Conservation (phyloP, 257 asterid genomes). For the Rhazya stricta region DNA sequence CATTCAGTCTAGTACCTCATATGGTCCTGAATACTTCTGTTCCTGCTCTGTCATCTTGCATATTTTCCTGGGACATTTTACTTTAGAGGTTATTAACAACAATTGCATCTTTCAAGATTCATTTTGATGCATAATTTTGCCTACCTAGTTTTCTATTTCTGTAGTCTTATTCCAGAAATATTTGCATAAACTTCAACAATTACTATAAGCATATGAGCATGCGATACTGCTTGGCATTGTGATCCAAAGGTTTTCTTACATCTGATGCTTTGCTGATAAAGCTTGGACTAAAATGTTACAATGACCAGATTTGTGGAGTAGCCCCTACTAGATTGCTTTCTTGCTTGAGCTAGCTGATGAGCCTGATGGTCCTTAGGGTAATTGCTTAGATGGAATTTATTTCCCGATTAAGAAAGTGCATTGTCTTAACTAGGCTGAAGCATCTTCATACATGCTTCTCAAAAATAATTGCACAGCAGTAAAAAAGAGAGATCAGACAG, state of each 20-base stretch:
- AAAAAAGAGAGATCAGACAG: too few relatives aligned
- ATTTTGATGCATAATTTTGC: neutral
- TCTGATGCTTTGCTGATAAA: neutral
- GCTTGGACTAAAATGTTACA: neutral
- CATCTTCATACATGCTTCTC: neutral
- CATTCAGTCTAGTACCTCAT: neutral
- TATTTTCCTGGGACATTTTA: neutral
- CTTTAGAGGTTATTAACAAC: neutral
- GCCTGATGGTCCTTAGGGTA: neutral
- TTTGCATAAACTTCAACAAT: neutral
- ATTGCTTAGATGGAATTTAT: neutral
- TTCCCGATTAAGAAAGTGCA: neutral
- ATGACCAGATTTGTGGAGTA: neutral
- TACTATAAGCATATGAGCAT: neutral
- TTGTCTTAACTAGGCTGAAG: neutral
- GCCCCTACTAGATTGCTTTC: neutral
- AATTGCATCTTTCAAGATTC: neutral
- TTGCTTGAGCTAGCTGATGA: neutral
- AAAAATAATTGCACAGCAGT: too few relatives aligned
- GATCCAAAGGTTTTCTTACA: neutral
- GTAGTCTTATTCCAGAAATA: neutral
- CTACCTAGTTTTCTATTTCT: neutral
- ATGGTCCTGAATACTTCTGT: neutral
- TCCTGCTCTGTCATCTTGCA: neutral
- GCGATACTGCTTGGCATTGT: too few relatives aligned